These are phyloP conservation scores for Picochlorum sp. DNA, from an alignment of 139 green algal genomes.

Conservation along the genomic window DNA sequence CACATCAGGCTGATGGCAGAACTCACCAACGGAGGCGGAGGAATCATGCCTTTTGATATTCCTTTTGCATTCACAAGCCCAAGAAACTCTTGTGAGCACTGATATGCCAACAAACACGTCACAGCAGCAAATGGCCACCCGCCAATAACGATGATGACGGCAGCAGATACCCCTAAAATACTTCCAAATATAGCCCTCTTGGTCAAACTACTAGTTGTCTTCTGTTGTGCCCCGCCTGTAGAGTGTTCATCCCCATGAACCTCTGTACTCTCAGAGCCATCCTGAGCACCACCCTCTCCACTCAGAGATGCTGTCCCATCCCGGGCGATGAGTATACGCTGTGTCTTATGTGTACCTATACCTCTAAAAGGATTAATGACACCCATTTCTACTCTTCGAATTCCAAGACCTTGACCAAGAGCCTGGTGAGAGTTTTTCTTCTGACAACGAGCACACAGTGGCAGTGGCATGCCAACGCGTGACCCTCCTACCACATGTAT, in stretches of 20 bases:
- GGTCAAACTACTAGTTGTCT: constrained; percentile 30
- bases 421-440: too few species aligned
- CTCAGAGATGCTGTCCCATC: too few species aligned
- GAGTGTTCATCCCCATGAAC: neutral
- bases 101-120: constrained; percentile 56
- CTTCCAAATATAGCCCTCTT: constrained; percentile 52
- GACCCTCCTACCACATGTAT: neutral
- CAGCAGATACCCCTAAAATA: constrained; percentile 44
- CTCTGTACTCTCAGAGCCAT: too few species aligned
- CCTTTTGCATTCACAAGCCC: constrained; percentile 28
- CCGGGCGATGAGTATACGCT: too few species aligned
- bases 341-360: too few species aligned
- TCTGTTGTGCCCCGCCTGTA: neutral
- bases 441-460: neutral
- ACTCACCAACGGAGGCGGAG: constrained; percentile 50
- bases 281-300: too few species aligned
- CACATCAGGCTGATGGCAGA: constrained; percentile 56
- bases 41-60: constrained; percentile 47
- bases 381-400: too few species aligned
- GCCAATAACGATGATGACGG: constrained; percentile 44
- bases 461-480: neutral
- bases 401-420: too few species aligned
- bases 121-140: constrained; percentile 48
- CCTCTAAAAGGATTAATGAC: too few species aligned
- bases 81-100: constrained; percentile 59